phyloP scores from a whole-genome alignment of 331 rosid genomes.

The Phaseolus coccineus region DNA sequence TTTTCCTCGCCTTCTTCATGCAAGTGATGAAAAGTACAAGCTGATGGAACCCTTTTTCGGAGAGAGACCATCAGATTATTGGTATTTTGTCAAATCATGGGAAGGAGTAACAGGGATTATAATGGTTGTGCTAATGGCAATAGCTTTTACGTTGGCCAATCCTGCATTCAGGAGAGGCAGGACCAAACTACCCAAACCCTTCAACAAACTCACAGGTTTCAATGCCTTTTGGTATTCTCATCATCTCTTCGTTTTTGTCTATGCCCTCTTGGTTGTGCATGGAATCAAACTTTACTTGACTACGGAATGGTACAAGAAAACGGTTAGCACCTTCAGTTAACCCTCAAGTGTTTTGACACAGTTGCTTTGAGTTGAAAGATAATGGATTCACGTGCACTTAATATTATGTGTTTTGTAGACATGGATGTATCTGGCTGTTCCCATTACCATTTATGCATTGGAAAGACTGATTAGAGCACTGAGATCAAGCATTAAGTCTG shows the following conservation, averaged over 20 bases:
- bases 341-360: conserved; percentile 2
- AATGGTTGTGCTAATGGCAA: conserved; percentile 69
- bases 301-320: conserved; percentile 65
- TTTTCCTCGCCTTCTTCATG: conserved; percentile 73
- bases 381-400: conserved; percentile 13
- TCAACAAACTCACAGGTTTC: conserved; percentile 72
- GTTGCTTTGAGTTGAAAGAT: conserved; percentile 23
- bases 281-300: conserved; percentile 65
- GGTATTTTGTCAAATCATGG: conserved; percentile 61
- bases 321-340: conserved; percentile 62
- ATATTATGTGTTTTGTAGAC: conserved; percentile 55
- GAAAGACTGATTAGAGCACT: conserved; percentile 72
- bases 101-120: conserved; percentile 75
- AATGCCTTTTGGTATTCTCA: conserved; percentile 91
- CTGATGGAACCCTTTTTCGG: conserved; percentile 60
- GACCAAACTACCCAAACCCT: conserved; percentile 61
- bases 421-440: conserved; percentile 86
- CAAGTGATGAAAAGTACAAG: conserved; percentile 57
- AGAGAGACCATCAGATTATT: conserved; percentile 57
- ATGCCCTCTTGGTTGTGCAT: conserved; percentile 65
- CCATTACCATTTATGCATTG: conserved; percentile 66
- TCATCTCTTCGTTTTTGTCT: conserved; percentile 76
- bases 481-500: conserved; percentile 65
- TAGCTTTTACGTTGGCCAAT: conserved; percentile 74
- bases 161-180: conserved; percentile 69